phyloP scores from a whole-genome alignment of 768 basidiomycete species.

The Tephrocybe sp. region DNA sequence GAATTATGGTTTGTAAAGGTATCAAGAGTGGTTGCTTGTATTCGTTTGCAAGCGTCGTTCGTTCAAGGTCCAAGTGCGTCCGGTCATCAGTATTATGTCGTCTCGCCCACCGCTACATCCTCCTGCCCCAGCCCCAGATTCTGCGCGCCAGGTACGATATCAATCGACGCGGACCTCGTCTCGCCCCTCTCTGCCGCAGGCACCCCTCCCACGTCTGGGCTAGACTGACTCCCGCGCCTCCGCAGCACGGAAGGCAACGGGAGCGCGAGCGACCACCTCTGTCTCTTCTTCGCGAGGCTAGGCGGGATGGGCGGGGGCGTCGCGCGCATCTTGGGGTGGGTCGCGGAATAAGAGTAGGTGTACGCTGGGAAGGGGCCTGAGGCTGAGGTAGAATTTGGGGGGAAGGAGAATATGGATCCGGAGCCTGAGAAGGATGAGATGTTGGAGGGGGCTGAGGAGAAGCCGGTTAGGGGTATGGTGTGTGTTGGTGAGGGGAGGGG shows the following conservation, averaged over 20 bases:
- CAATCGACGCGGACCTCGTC: not conserved
- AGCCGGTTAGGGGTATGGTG: constrained; percentile 8
- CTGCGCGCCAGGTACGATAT: not conserved
- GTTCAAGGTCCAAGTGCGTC: too few species aligned
- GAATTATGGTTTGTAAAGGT: too few species aligned
- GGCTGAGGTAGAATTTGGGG: constrained; percentile 8
- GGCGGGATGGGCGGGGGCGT: constrained; percentile 28
- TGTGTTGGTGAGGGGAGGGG: too few species aligned
- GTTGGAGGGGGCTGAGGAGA: constrained; percentile 15
- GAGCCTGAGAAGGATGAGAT: constrained; percentile 13
- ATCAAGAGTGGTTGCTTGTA: too few species aligned
- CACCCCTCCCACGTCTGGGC: not conserved
- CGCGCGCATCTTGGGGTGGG: constrained; percentile 24
- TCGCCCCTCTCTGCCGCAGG: not conserved
- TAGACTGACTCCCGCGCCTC: constrained; percentile 13
- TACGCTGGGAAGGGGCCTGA: too few species aligned
- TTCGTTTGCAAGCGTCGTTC: too few species aligned
- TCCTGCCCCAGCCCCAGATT: too few species aligned
- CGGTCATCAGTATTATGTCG: too few species aligned
- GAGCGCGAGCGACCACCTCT: constrained; percentile 22
- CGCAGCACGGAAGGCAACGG: constrained; percentile 5
- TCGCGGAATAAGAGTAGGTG: constrained; percentile 10
- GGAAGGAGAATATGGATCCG: constrained; percentile 12
- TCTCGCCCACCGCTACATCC: too few species aligned
- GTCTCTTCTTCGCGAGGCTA: constrained; percentile 25